Conservation (phyloP, 768 basidiomycete species). For the Collybiopsis luxurians region DNA sequence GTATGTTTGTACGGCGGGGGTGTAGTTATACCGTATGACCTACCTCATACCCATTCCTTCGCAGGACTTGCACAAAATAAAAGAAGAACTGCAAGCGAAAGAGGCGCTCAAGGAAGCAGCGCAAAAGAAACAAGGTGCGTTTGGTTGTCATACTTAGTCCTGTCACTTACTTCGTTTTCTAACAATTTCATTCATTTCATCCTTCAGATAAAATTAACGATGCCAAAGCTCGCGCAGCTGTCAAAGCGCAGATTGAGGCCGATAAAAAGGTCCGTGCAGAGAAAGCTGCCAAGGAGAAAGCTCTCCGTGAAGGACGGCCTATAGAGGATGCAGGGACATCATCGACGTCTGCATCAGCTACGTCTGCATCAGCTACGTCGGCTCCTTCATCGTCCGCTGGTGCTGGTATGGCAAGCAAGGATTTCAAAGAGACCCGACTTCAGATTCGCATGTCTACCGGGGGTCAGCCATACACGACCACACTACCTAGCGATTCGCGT, state of each 20-base stretch:
- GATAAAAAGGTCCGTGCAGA: slow-evolving; percentile 90
- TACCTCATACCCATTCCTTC: neutral
- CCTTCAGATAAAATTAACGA: slow-evolving; percentile 96
- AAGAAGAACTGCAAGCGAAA: slow-evolving; percentile 75
- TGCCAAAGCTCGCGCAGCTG: slow-evolving; percentile 76
- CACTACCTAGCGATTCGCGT: slow-evolving; percentile 78
- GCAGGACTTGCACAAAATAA: slow-evolving; percentile 69
- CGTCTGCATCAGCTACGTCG: slow-evolving; percentile 32
- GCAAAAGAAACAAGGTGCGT: slow-evolving; percentile 71
- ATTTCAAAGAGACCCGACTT: slow-evolving; percentile 84
- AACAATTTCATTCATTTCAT: too few relatives aligned
- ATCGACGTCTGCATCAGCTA: slow-evolving; percentile 27
- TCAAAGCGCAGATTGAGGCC: slow-evolving; percentile 93
- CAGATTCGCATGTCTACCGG: slow-evolving; percentile 87
- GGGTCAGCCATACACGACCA: slow-evolving; percentile 77
- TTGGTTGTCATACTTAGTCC: too few relatives aligned
- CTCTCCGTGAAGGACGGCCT: slow-evolving; percentile 76
- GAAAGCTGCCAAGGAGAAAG: slow-evolving; percentile 88
- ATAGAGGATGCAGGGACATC: slow-evolving; percentile 30
- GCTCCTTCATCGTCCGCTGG: slow-evolving; percentile 34
- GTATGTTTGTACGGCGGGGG: slow-evolving; percentile 31
- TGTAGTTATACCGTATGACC: neutral
- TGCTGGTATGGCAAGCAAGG: slow-evolving; percentile 62
- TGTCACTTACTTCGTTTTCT: too few relatives aligned
- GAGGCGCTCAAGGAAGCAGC: slow-evolving; percentile 83